A percentile compares a stretch with the other conserved stretches of the same genome.
phyloP scores from a whole-genome alignment of 129 eudicot genomes.

The Tanacetum coccineum region DNA sequence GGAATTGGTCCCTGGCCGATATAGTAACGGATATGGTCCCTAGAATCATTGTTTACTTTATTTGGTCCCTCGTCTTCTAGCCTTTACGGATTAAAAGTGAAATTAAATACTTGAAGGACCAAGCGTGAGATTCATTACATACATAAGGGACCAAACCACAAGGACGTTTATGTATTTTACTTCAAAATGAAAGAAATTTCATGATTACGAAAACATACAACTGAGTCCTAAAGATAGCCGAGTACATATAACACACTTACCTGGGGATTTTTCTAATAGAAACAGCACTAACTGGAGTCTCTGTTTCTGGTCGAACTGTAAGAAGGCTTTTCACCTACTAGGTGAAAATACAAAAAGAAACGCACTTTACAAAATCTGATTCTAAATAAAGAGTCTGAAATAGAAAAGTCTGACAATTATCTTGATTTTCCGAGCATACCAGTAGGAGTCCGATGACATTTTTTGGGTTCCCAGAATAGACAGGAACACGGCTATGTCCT shows the following conservation, averaged over 20 bases:
- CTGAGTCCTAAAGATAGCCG: not conserved
- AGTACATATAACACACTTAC: constrained; percentile 27
- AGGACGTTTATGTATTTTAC: too few relatives aligned
- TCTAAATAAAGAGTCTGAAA: not conserved
- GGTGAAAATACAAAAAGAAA: constrained; percentile 11
- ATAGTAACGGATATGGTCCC: too few relatives aligned
- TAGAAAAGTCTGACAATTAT: not conserved
- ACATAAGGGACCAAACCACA: too few relatives aligned
- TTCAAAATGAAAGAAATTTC: not conserved
- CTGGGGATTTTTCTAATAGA: constrained; percentile 96
- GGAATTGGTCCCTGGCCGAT: too few relatives aligned
- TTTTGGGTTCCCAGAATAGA: constrained; percentile 72
- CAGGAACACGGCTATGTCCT: constrained; percentile 98
- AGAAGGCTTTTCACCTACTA: constrained; percentile 93
- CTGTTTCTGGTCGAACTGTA: constrained; percentile 97
- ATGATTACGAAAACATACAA: not conserved
- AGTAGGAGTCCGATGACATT: constrained; percentile 87
- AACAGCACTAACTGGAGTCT: constrained; percentile 95
- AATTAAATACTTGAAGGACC: too few relatives aligned
- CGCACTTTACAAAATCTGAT: constrained; percentile 10
- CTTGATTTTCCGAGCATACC: constrained; percentile 47
- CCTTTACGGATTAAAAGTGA: too few relatives aligned
- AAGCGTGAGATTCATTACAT: too few relatives aligned
- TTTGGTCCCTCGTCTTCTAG: too few relatives aligned
- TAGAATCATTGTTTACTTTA: too few relatives aligned